phyloP scores from a whole-genome alignment of 2,329 filamentous ascomycete genomes.

The Sphaerulina populicola region DNA sequence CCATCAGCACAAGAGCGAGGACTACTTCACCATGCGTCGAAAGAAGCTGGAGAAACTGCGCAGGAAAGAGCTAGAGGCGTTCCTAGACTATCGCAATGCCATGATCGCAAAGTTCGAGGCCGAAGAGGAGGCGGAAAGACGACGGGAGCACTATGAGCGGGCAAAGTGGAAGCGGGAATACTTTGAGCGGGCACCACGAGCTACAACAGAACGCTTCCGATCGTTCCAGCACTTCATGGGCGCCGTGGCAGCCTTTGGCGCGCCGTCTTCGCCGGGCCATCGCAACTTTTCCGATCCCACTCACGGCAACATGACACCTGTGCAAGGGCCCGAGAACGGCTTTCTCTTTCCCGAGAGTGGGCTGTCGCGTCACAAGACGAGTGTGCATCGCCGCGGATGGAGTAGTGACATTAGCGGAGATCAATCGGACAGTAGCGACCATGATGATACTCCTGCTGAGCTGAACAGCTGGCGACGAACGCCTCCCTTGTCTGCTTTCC shows the following conservation, averaged over 20 bases:
- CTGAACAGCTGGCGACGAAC: constrained; percentile 10
- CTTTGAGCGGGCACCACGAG: constrained; percentile 27
- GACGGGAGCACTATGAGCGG: constrained; percentile 25
- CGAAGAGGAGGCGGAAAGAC: constrained; percentile 26
- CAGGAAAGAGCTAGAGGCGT: constrained; percentile 27
- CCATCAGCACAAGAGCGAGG: constrained; percentile 12
- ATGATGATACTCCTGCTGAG: constrained; percentile 18
- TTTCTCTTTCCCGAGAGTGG: constrained; percentile 22
- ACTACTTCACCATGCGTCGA: constrained; percentile 26
- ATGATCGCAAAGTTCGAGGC: constrained; percentile 30
- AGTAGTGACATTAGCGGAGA: constrained; percentile 32
- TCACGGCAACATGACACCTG: constrained; percentile 22
- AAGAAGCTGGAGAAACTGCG: constrained; percentile 29
- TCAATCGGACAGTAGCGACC: constrained; percentile 29
- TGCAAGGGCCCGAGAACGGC: constrained; percentile 17
- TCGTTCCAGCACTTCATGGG: constrained; percentile 27
- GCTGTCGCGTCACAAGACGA: constrained; percentile 17
- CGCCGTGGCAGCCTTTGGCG: constrained; percentile 25
- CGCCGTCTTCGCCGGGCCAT: constrained; percentile 16
- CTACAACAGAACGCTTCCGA: constrained; percentile 27
- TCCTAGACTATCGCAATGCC: constrained; percentile 27
- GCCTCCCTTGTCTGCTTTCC: constrained; percentile 15
- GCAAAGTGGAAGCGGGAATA: constrained; percentile 30
- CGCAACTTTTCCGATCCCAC: constrained; percentile 22
- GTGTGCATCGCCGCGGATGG: constrained; percentile 24